Conservation (phyloP, 345 rosid species). For the Kernera saxatilis region DNA sequence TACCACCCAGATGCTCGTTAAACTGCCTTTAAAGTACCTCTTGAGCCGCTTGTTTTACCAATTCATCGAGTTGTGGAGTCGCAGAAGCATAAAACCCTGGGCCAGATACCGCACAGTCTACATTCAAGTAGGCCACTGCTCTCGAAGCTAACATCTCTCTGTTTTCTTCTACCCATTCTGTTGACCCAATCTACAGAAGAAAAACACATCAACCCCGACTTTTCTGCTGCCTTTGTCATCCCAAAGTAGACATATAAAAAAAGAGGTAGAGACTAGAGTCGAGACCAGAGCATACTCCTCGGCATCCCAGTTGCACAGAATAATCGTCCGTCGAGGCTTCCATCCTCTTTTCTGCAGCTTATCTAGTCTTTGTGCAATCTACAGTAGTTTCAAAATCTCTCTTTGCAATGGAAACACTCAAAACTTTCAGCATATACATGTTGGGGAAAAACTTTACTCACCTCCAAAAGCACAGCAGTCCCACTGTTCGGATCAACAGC, state of each 20-base stretch:
- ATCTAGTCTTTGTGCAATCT: constrained; percentile 63
- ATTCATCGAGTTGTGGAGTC: constrained; percentile 81
- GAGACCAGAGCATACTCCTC: constrained; percentile 84
- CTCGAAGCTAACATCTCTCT: constrained; percentile 62
- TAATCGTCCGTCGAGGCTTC: constrained; percentile 72
- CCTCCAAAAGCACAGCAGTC: constrained; percentile 81
- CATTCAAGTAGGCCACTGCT: constrained; percentile 77
- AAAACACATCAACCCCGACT: background rate
- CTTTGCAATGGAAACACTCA: background rate
- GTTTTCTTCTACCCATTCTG: constrained; percentile 93
- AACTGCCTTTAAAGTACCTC: constrained; percentile 41
- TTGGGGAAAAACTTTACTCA: background rate
- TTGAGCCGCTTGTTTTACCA: constrained; percentile 52
- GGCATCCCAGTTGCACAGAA: constrained; percentile 87
- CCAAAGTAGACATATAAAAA: background rate
- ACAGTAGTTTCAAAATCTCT: background rate
- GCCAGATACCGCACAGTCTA: constrained; percentile 56
- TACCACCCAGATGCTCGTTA: background rate
- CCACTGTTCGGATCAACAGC: constrained; percentile 92
- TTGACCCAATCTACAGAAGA: constrained; percentile 63
- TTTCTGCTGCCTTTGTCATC: background rate
- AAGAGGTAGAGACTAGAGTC: constrained; percentile 6
- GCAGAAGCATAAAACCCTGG: constrained; percentile 59
- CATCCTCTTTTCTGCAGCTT: constrained; percentile 62
- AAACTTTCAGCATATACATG: background rate